A percentile compares a stretch with the other conserved stretches of the same genome.
phyloP scores from a whole-genome alignment of 768 basidiomycete species.

The Pluteus cervinus region DNA sequence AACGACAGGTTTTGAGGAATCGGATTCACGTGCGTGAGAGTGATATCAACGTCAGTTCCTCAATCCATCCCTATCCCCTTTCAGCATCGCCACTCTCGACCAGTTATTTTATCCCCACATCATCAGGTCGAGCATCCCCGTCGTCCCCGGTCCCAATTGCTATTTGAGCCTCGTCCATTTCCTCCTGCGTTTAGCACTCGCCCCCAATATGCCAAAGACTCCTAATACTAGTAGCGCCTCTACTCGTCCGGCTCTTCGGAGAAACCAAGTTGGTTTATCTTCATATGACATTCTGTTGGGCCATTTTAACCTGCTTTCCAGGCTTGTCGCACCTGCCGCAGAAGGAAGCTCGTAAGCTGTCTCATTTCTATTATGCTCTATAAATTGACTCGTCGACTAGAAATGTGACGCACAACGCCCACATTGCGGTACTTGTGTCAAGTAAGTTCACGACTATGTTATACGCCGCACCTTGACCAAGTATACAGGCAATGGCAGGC shows the following conservation, averaged over 20 bases:
- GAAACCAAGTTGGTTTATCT: conserved; percentile 58
- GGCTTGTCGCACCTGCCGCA: conserved; percentile 81
- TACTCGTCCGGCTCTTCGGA: conserved; percentile 60
- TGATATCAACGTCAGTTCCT: no score
- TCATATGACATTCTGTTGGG: conserved; percentile 1
- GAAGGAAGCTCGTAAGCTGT: conserved; percentile 71
- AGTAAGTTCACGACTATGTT: conserved; percentile 40
- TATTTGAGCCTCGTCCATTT: no score
- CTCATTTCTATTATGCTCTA: neutral
- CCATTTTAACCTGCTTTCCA: conserved; percentile 18
- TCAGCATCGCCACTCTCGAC: no score
- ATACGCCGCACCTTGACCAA: conserved; percentile 3
- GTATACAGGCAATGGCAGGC: conserved; percentile 69
- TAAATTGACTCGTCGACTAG: conserved; percentile 28
- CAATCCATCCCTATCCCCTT: no score
- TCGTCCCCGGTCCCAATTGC: no score
- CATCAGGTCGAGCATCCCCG: no score
- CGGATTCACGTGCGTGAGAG: no score
- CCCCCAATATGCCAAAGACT: conserved; percentile 83
- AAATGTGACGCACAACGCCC: conserved; percentile 88
- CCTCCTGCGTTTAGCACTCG: no score
- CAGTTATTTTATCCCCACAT: no score
- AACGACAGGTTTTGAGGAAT: no score
- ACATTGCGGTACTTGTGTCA: conserved; percentile 80
- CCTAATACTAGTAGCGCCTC: conserved; percentile 35